These are phyloP conservation scores for Avena atlantica DNA, from an alignment of 176 grass and related monocot species.

Conservation along the genomic window DNA sequence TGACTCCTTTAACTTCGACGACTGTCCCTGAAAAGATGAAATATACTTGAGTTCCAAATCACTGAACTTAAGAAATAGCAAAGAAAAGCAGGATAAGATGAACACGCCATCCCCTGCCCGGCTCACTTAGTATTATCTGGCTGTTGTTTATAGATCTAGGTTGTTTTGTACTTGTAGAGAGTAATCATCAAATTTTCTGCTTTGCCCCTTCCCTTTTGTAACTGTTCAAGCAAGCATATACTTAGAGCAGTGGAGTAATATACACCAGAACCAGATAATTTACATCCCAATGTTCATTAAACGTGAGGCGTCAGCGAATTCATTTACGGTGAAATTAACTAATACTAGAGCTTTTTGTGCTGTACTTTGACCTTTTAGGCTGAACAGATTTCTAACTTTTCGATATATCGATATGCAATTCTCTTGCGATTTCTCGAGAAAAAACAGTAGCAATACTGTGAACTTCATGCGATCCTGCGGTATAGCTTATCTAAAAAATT, in stretches of 20 bases:
- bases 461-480: not conserved
- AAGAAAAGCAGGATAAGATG: not conserved
- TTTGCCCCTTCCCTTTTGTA: not conserved
- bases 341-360: not conserved
- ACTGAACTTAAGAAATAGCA: conserved; percentile 12
- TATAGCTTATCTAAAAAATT: conserved; percentile 20
- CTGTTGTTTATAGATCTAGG: not conserved
- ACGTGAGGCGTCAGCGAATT: not conserved
- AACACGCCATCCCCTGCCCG: not conserved
- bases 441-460: not conserved
- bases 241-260: not conserved
- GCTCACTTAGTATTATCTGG: not conserved
- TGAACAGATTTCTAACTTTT: not conserved
- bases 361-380: not conserved
- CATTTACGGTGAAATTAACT: not conserved
- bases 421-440: not conserved
- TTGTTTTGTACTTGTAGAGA: not conserved
- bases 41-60: conserved; percentile 11
- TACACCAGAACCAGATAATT: conserved; percentile 29
- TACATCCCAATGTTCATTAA: conserved; percentile 19
- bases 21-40: conserved; percentile 69
- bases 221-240: not conserved
- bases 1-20: conserved; percentile 74
- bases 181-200: not conserved
- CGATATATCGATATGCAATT: not conserved